Base-by-base conservation (phyloP, 768 basidiomycete genomes). In the Psilocybe sp. region DNA sequence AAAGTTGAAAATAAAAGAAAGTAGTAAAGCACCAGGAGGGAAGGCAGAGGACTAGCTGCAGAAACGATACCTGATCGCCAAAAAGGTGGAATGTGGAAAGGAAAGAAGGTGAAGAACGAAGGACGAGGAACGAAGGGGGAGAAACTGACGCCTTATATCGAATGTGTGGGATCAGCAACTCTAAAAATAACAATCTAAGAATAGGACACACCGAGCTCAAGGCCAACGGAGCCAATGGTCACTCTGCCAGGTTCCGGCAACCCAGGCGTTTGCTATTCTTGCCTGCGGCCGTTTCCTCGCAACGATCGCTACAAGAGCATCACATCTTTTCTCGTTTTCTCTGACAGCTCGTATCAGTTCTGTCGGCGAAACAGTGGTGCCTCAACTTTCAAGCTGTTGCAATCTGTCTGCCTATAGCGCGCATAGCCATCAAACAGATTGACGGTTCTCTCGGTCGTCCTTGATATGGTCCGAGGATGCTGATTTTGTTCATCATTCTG, bases 61-160 rank as follows among this genome's bases (percentile, higher is more conserved):
- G 55, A 52, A 55, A 64, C 60, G 61, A 67, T 64, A 59, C 60
- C 65, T 58, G 60, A 65, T 61, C 62, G 60, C 55, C 40, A 58
- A 61, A 59, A 54, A 49, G 56, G 56, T 58, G 52, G 46, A 54
- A 44, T 50, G 56, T 38, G 39, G 50, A 49, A 58, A 46, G 43
- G 53, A 53, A 49, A 40, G 52, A 51, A 57, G 50, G 50, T 51
- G n/a, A 52, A 56, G 53, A 54, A 54, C 45, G 54, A 54, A 56
- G 52, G 50, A 56, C 54, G 54, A 51, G 53, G 42, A 50, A 53
- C 49, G 49, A 14, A n/a, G 28, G 44, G 51, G 14, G 31, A 38
- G 37, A 28, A 38, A 44, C 42, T 28, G 9, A 34, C 41, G 18
- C 28, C 49, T 50, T 50, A 50, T 32, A 50, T 50, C 40, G 33